Base-by-base conservation (phyloP, 768 basidiomycete genomes). In the Neoboletus subvelutipes region DNA sequence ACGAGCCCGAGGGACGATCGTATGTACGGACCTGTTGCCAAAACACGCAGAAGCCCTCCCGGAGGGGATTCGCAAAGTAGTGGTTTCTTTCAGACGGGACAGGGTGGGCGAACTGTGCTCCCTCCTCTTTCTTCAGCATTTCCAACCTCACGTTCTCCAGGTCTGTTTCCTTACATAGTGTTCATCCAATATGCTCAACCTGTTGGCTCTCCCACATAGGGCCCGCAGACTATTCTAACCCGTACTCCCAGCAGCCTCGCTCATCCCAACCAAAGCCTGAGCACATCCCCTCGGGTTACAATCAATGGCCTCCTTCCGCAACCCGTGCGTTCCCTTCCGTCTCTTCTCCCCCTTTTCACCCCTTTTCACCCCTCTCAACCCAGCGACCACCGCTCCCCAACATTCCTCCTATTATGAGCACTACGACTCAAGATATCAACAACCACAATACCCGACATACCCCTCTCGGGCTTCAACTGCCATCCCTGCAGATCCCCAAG, bases 101-200 rank as follows among this genome's bases (percentile, higher is more conserved):
- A 89, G 85, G 88, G 88, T 90, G 87, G 87, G 88, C 86, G 88
- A 84, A 83, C 86, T 80, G 82, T 88, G 79, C 84, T 89, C 75
- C 88, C 88, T 86, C 85, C 88, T 84, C 79, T 90, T 82, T 82
- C 84, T 84, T 80, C 85, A 76, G 83, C 83, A 69, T 87, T 88
- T 86, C 87, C 87, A 87, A 85, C 83, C 85, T 89, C 85, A 87
- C 87, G 80, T 84, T 87, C 86, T 87, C 83, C 88, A 90, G 88
- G 88, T 90, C 84, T 82, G 88, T 88, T 80, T 75, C 75, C 75
- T 76, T 80, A 76, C 78, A 69, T 80, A 74, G 76, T 80, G 73
- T 80, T 73, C 69, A 70, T 73, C 69, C 80, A 77, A 77, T 75
- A 67, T 75, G 76, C 82, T 85, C 82, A 85, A 83, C 76, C 74